Evolutionary conservation across 2,329 filamentous ascomycete species (phyloP), one percentile per base, ranked within the genome.

Genomic region (Phoma sp.): DNA sequence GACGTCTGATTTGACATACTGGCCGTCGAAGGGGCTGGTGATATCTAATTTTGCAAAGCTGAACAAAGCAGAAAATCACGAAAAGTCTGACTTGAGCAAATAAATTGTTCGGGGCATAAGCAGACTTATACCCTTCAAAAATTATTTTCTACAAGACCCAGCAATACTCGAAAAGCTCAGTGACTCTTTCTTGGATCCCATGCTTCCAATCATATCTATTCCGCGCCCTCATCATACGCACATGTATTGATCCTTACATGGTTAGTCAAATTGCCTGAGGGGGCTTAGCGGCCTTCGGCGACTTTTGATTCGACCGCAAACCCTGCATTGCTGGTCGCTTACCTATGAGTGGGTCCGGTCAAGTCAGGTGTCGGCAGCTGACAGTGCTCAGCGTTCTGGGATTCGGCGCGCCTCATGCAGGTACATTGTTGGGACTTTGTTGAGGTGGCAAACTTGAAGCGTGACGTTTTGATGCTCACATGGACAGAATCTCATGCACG

Each of bases 381-480:
- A 49, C 52, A 36, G 51, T 45, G 45, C 45, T 40, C 40, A 25
- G 45, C 18, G 40, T 40, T 7, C n/a, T 36, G 7, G 29, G 45
- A 36, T 39, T 35, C 24, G 45, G 22, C 9, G 14, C 7, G 35
- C 45, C 4, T n/a, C 22, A 40, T 46, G 48, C 45, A 54, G 51
- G 45, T 49, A 54, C 45, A 40, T 11, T 38, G 35, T 9, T 22
- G 23, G 10, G 11, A 24, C 36, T 32, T 42, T 55, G 52, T 55
- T 55, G 52, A 38, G 52, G 46, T 49, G 46, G 41, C 52, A 11
- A 49, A 10, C 7, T 14, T n/a, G 27, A 13, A 35, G 4, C 1
- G 36, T 49, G 52, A 55, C 52, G 52, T 44, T 32, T 9, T 23
- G 18, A 18, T 41, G 52, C 36, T 55, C 52, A 55, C 46, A 33